A percentile compares a stretch with the other conserved stretches of the same genome.
Conservation (phyloP, 2,329 filamentous ascomycete genomes). For the Ophiostoma tasmaniense region DNA sequence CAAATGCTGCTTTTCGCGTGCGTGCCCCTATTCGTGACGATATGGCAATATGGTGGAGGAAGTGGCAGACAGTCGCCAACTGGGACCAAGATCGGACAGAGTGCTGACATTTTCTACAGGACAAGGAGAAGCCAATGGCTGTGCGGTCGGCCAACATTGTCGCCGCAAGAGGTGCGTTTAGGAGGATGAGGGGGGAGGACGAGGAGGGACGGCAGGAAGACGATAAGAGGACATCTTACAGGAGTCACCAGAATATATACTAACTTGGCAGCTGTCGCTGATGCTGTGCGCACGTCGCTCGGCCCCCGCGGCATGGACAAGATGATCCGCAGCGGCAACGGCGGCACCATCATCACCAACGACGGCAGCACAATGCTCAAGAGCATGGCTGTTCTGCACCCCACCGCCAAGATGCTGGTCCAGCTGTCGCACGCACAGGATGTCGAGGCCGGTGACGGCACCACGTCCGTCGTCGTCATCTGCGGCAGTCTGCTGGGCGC, state of each 20-base stretch:
- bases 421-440: constrained; percentile 95
- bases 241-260: constrained; percentile 8
- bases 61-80: background rate
- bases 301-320: constrained; percentile 98
- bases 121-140: constrained; percentile 97
- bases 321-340: constrained; percentile 96
- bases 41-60: background rate
- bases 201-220: background rate
- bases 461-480: constrained; percentile 96
- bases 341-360: constrained; percentile 98
- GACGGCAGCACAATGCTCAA: constrained; percentile 99
- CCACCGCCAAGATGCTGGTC: constrained; percentile 98
- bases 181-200: background rate
- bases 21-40: constrained; percentile 22
- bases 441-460: constrained; percentile 96
- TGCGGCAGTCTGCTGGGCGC: constrained; percentile 90
- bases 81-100: background rate
- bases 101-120: constrained; percentile 34
- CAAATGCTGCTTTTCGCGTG: constrained; percentile 52
- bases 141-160: constrained; percentile 95
- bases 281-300: constrained; percentile 93
- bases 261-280: constrained; percentile 66
- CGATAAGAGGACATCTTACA: background rate
- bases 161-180: constrained; percentile 72
- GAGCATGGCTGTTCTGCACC: constrained; percentile 98